A percentile compares a stretch with the other conserved stretches of the same genome.
Evolutionary conservation across 306 rosid genomes (phyloP).

Genomic region (Quercus variabilis): DNA sequence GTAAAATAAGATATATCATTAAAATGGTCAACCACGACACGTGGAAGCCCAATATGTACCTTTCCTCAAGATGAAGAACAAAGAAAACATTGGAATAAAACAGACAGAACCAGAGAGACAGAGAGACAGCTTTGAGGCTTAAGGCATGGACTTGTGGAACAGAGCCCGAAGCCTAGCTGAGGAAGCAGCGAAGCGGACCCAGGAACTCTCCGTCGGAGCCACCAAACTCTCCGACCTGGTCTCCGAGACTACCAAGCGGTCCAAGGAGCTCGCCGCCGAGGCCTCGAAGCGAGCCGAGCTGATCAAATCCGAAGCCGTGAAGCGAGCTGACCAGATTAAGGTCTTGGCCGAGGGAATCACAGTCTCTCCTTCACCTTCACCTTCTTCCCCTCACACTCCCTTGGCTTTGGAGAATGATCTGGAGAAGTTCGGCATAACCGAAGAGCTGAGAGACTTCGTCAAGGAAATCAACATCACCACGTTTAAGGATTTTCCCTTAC

Average conservation of each 20-base stretch:
- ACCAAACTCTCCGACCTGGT: constrained; percentile 35
- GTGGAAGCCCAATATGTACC: neutral
- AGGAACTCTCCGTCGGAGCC: constrained; percentile 31
- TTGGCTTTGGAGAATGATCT: constrained; percentile 24
- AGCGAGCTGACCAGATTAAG: constrained; percentile 40
- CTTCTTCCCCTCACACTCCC: too few species aligned
- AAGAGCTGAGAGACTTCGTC: constrained; percentile 63
- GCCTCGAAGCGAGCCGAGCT: constrained; percentile 60
- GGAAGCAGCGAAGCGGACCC: constrained; percentile 49
- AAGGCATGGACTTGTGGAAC: constrained; percentile 63
- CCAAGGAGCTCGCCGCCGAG: constrained; percentile 50
- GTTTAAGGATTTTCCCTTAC: constrained; percentile 55
- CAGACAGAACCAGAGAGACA: neutral
- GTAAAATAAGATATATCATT: too few species aligned
- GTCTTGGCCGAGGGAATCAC: constrained; percentile 22
- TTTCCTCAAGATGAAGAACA: too few species aligned
- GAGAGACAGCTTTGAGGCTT: neutral
- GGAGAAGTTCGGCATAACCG: constrained; percentile 49
- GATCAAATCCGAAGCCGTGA: constrained; percentile 30
- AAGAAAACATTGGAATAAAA: neutral
- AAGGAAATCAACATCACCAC: constrained; percentile 58
- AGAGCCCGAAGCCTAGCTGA: constrained; percentile 72
- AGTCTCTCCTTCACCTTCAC: too few species aligned
- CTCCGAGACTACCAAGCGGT: constrained; percentile 44
- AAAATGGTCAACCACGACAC: neutral